phyloP scores from a whole-genome alignment of 2,329 filamentous ascomycete species.

The Magnaporthiopsis rhizophila region DNA sequence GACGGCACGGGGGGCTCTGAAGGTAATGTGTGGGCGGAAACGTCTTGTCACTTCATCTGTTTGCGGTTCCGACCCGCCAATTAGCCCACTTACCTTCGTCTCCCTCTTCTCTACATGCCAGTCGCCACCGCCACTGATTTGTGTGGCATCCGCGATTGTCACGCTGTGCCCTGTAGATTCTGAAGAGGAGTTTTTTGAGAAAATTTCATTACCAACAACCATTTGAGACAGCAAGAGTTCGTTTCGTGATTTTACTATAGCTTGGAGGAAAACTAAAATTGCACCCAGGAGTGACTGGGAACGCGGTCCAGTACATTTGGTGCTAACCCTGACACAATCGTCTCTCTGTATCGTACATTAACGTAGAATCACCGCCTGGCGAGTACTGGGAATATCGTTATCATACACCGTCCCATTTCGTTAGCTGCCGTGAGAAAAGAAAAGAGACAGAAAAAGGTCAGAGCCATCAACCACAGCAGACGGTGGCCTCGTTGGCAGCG shows the following conservation, averaged over 20 bases:
- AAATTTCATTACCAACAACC: too few relatives aligned
- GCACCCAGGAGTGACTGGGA: too few relatives aligned
- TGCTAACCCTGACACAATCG: too few relatives aligned
- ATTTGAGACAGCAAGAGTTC: too few relatives aligned
- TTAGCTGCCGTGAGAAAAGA: background rate
- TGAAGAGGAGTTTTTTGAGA: too few relatives aligned
- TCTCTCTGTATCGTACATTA: too few relatives aligned
- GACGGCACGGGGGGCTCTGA: background rate
- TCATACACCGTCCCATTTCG: background rate
- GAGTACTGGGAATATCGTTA: background rate
- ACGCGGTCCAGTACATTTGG: too few relatives aligned
- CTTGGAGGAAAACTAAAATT: too few relatives aligned
- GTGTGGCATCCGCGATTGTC: background rate
- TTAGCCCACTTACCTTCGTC: background rate
- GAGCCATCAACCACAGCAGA: background rate
- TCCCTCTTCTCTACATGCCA: background rate
- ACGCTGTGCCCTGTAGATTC: too few relatives aligned
- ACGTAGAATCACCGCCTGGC: too few relatives aligned
- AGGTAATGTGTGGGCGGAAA: background rate
- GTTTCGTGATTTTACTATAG: too few relatives aligned
- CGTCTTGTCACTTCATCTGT: background rate
- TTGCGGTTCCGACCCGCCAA: background rate
- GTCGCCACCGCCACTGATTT: background rate
- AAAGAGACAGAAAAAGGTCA: too few relatives aligned
- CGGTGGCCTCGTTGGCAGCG: slow-evolving; percentile 10